Conservation (phyloP, 768 basidiomycete genomes). For the Phlebiopsis gigantea region DNA sequence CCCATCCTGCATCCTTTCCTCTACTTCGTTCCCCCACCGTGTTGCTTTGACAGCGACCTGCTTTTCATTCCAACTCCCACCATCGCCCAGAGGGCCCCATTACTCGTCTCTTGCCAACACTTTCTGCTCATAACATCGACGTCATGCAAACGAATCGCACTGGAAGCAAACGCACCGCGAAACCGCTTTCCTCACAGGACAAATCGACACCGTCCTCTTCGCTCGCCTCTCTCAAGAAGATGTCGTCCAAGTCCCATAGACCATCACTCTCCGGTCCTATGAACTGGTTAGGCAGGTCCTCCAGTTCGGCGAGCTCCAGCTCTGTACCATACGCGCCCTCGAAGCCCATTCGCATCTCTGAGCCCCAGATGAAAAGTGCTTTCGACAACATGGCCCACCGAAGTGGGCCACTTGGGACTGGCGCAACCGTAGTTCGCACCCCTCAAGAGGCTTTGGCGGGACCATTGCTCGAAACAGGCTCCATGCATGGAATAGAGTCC, state of each 20-base stretch:
- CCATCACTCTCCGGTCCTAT: conserved; percentile 12
- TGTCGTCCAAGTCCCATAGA: conserved; percentile 3
- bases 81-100: neutral
- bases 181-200: neutral
- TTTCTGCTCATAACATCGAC: neutral
- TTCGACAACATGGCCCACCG: conserved; percentile 31
- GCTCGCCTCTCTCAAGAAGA: neutral
- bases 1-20: neutral
- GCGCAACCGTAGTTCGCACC: conserved; percentile 72
- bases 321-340: conserved; percentile 26
- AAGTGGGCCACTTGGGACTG: conserved; percentile 54
- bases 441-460: conserved; percentile 69
- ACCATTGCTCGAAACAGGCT: conserved; percentile 15
- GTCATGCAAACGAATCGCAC: conserved; percentile 4
- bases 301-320: conserved; percentile 24
- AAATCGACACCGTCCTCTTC: neutral
- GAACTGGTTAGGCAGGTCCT: conserved; percentile 36
- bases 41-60: conserved; percentile 11
- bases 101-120: neutral
- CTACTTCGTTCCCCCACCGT: conserved; percentile 7
- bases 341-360: conserved; percentile 39
- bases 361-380: conserved; percentile 33
- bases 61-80: neutral
- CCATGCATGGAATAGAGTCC: conserved; percentile 11
- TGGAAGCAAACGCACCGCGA: conserved; percentile 1